Evolutionary conservation across 2,329 filamentous ascomycete species (phyloP).

Genomic region (Penicillium sp.): DNA sequence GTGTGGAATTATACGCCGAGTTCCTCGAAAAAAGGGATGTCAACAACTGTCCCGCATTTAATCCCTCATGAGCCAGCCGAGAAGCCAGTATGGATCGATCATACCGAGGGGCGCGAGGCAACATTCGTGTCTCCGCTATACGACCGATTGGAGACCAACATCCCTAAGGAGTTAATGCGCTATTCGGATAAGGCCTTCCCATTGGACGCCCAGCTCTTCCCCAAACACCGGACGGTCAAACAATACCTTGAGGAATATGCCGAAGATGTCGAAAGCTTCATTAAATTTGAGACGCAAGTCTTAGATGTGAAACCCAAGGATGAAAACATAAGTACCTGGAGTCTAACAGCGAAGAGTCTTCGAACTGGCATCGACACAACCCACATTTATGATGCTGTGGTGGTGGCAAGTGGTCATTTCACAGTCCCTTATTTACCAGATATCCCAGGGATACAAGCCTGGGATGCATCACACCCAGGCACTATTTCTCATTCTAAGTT

Average conservation of each 20-base stretch:
- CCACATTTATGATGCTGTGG: constrained; percentile 68
- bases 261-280: constrained; percentile 62
- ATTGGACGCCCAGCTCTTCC: constrained; percentile 67
- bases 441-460: constrained; percentile 59
- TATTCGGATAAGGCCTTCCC: constrained; percentile 71
- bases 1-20: constrained; percentile 76
- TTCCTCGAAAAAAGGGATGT: constrained; percentile 42
- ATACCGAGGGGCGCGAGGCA: constrained; percentile 41
- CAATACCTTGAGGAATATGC: constrained; percentile 73
- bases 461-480: constrained; percentile 58
- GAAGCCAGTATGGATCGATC: constrained; percentile 54
- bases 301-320: constrained; percentile 52
- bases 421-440: constrained; percentile 65
- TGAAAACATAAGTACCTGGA: constrained; percentile 54
- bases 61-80: constrained; percentile 61
- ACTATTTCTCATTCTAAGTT: constrained; percentile 73
- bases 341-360: constrained; percentile 55
- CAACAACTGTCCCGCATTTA: constrained; percentile 64
- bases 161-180: constrained; percentile 75
- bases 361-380: constrained; percentile 41
- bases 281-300: constrained; percentile 71
- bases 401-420: constrained; percentile 75
- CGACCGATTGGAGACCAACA: constrained; percentile 78
- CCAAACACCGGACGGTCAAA: constrained; percentile 67
- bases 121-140: constrained; percentile 83